These are phyloP conservation scores for Clonostachys sp. DNA, from an alignment of 2,329 filamentous ascomycete genomes.

Conservation along the genomic window DNA sequence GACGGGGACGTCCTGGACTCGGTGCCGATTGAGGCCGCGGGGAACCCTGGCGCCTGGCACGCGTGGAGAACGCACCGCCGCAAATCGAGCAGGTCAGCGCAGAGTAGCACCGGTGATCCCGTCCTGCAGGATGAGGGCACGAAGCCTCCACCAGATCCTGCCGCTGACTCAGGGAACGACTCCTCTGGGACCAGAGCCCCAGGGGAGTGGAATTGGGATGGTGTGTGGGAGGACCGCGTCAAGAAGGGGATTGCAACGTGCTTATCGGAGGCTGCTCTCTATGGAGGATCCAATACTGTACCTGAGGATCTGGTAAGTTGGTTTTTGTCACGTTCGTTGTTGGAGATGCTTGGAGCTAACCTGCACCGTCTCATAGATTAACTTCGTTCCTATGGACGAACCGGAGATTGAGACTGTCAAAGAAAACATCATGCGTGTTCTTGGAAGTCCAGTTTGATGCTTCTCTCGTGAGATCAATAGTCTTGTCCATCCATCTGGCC, in stretches of 20 bases:
- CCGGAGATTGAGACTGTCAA: constrained; percentile 53
- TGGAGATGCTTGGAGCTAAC: neutral
- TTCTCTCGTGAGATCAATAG: neutral
- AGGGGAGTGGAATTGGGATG: constrained; percentile 96
- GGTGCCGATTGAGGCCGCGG: constrained; percentile 75
- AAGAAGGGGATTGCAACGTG: constrained; percentile 73
- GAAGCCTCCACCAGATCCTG: neutral
- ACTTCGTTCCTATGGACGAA: constrained; percentile 61
- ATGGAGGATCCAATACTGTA: constrained; percentile 54
- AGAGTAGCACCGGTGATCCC: constrained; percentile 7
- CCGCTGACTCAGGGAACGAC: neutral
- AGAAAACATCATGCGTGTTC: constrained; percentile 50
- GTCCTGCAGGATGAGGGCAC: neutral
- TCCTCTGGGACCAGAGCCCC: constrained; percentile 32
- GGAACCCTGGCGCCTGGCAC: constrained; percentile 89
- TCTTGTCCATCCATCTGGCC: too few relatives aligned
- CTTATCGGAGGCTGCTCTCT: constrained; percentile 74
- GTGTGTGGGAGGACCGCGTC: constrained; percentile 90
- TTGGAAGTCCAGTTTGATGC: constrained; percentile 23
- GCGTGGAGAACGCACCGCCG: constrained; percentile 75
- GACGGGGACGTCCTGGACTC: constrained; percentile 72
- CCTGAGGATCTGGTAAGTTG: constrained; percentile 67
- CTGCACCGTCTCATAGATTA: constrained; percentile 40
- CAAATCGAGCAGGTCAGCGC: constrained; percentile 14
- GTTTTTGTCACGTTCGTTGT: neutral